Conservation (phyloP, 108 stramenopile species). For the Conticribra weissflogii region DNA sequence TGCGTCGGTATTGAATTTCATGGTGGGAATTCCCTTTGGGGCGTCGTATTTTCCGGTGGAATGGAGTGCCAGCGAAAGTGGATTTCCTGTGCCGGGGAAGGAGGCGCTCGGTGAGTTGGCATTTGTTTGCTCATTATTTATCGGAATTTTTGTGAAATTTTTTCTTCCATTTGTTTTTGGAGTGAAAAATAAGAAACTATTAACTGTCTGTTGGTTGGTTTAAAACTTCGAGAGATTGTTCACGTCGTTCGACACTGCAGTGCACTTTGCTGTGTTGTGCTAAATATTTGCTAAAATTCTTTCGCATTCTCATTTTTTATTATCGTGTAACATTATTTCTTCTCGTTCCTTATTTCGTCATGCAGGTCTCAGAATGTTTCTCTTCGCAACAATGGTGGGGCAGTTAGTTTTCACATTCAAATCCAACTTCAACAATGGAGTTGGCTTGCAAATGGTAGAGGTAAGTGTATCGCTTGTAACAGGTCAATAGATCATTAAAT, state of each 20-base stretch:
- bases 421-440: constrained; percentile 58
- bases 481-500: too few relatives aligned
- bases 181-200: too few relatives aligned
- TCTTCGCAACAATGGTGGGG: constrained; percentile 66
- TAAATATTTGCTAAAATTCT: too few relatives aligned
- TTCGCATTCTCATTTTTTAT: background rate
- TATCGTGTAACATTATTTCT: too few relatives aligned
- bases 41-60: constrained; percentile 69
- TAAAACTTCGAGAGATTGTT: too few relatives aligned
- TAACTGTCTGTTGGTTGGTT: too few relatives aligned
- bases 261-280: too few relatives aligned
- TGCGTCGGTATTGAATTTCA: constrained; percentile 52
- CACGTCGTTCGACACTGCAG: too few relatives aligned
- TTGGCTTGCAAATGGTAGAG: constrained; percentile 83
- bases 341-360: background rate
- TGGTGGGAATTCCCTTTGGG: constrained; percentile 78
- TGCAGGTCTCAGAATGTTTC: constrained; percentile 67
- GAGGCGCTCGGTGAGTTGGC: constrained; percentile 41
- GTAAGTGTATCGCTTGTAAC: too few relatives aligned
- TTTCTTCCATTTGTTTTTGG: too few relatives aligned
- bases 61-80: constrained; percentile 27
- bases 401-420: constrained; percentile 64
- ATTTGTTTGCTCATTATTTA: too few relatives aligned
- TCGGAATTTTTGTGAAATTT: too few relatives aligned
- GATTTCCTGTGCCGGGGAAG: constrained; percentile 54